Evolutionary conservation across 345 rosid species (phyloP), one percentile per base, ranked within the genome.

Genomic region (Populus tremula): DNA sequence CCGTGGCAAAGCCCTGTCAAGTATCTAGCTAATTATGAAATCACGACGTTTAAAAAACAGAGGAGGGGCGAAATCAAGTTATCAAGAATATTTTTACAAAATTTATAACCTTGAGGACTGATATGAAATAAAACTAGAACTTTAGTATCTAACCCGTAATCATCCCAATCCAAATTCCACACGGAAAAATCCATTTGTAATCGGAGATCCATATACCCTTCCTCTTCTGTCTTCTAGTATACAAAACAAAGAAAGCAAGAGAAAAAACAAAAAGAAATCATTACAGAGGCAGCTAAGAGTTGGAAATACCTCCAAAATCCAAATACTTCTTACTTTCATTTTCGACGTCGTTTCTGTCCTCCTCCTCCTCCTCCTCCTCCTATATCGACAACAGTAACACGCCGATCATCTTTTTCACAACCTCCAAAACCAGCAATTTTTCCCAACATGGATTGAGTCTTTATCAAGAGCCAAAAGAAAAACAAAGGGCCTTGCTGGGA

Each of bases 401-500:
- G 8, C 12, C 25, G 63, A 56, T 56, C 27, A 56, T 56, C 63
- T 11, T 56, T n/a, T n/a, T 56, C 63, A 56, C 29, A 21, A n/a
- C 63, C 63, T 56, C 63, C 12, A 21, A n/a, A 56, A 56, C 29
- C 63, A 23, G 63, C 27, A 27, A 56, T 56, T 56, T 4, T 11
- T 6, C 56, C 5, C 13, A 23, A 56, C n/a, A 56, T 56, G 21
- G 9, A 17, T 6, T 33, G 69, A 65, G 18, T 41, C 35, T 1
- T 70, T 18, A 23, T 25, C 47, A 18, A 21, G 45, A n/a, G n/a
- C 14, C 21, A 41, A 33, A 65, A 38, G 17, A 33, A 47, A 64
- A 33, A n/a, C 29, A 35, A 33, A 49, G 54, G 56, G 74, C 18
- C 66, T 65, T 61, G 35, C 21, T 79, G 49, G 74, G 56, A 78